Percentiles rank a stretch among this genome's conserved stretches.
Evolutionary conservation across 2,329 filamentous ascomycete genomes (phyloP).

Genomic region (Fusarium sp.): DNA sequence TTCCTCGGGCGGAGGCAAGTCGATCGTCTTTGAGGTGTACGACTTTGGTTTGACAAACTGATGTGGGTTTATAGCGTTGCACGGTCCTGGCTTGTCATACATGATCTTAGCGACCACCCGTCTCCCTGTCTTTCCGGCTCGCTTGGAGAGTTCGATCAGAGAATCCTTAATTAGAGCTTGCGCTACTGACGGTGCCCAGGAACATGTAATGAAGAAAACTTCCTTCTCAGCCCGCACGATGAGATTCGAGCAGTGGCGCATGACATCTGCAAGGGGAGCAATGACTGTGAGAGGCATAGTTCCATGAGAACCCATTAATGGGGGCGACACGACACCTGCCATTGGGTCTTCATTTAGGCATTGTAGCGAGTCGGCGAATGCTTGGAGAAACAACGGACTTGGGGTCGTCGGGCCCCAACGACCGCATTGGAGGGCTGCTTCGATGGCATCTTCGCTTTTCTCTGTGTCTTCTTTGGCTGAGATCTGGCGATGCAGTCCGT

Average conservation of each 20-base stretch:
- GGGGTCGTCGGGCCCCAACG: conserved; percentile 72
- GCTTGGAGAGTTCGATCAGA: conserved; percentile 73
- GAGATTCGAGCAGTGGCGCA: conserved; percentile 78
- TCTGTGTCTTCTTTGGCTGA: conserved; percentile 36
- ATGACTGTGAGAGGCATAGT: conserved; percentile 75
- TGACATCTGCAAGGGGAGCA: conserved; percentile 66
- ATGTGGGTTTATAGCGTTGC: conserved; percentile 73
- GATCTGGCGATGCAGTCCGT: conserved; percentile 13
- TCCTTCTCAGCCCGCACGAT: conserved; percentile 78
- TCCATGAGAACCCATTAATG: conserved; percentile 65
- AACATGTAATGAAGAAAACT: conserved; percentile 79
- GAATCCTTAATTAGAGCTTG: conserved; percentile 74
- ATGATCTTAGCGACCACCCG: conserved; percentile 77
- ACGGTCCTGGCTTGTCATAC: conserved; percentile 75
- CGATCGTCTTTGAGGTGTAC: conserved; percentile 67
- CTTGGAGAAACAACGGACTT: conserved; percentile 73
- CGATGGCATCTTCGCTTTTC: conserved; percentile 55
- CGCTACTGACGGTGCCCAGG: conserved; percentile 76
- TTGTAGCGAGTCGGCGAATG: conserved; percentile 72
- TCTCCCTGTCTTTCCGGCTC: conserved; percentile 66
- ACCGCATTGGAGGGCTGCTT: conserved; percentile 68
- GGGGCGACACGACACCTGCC: conserved; percentile 62
- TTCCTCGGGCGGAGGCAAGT: conserved; percentile 69
- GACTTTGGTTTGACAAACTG: conserved; percentile 66
- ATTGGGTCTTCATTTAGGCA: conserved; percentile 62